Percentiles rank a stretch among this genome's conserved stretches.
Conservation (phyloP, 2,329 filamentous ascomycete genomes). For the Mollisia scopiformis region DNA sequence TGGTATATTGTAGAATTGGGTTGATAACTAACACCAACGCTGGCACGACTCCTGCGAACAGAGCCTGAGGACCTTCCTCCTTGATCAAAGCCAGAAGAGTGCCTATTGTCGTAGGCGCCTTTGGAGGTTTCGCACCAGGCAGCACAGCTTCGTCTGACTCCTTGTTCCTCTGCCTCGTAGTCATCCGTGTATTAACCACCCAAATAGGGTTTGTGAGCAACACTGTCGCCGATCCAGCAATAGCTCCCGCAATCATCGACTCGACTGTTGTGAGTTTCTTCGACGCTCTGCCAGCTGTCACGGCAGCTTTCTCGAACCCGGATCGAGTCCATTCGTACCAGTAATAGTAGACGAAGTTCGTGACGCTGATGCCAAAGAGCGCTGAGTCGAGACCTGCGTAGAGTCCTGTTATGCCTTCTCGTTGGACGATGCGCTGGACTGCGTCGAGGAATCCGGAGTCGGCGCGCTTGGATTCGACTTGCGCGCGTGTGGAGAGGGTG, state of each 20-base stretch:
- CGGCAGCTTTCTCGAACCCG: slow-evolving; percentile 80
- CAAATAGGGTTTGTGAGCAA: slow-evolving; percentile 98
- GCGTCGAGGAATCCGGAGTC: slow-evolving; percentile 84
- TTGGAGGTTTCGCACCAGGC: slow-evolving; percentile 46
- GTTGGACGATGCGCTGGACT: slow-evolving; percentile 82
- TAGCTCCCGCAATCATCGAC: slow-evolving; percentile 91
- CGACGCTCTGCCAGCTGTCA: slow-evolving; percentile 70
- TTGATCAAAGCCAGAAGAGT: slow-evolving; percentile 80
- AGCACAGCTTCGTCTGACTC: slow-evolving; percentile 47
- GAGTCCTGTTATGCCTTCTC: slow-evolving; percentile 86
- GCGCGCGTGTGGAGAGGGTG: slow-evolving; percentile 93
- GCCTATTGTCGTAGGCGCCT: slow-evolving; percentile 73
- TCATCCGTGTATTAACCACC: slow-evolving; percentile 99
- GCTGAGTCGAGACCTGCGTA: slow-evolving; percentile 94
- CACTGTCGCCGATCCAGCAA: slow-evolving; percentile 93
- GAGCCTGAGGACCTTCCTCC: slow-evolving; percentile 80
- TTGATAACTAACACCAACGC: slow-evolving; percentile 95
- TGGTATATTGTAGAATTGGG: slow-evolving; percentile 96
- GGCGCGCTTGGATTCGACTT: slow-evolving; percentile 95
- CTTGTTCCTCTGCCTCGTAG: slow-evolving; percentile 71
- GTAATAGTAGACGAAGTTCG: slow-evolving; percentile 99
- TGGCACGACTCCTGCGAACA: slow-evolving; percentile 92
- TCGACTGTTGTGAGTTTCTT: slow-evolving; percentile 89
- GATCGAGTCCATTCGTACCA: slow-evolving; percentile 98
- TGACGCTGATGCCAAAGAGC: slow-evolving; percentile 95